Percentiles rank a stretch among this genome's conserved stretches.
Evolutionary conservation across 495 filamentous ascomycete genomes (phyloP).

Genomic region (Aspergillus steynii): DNA sequence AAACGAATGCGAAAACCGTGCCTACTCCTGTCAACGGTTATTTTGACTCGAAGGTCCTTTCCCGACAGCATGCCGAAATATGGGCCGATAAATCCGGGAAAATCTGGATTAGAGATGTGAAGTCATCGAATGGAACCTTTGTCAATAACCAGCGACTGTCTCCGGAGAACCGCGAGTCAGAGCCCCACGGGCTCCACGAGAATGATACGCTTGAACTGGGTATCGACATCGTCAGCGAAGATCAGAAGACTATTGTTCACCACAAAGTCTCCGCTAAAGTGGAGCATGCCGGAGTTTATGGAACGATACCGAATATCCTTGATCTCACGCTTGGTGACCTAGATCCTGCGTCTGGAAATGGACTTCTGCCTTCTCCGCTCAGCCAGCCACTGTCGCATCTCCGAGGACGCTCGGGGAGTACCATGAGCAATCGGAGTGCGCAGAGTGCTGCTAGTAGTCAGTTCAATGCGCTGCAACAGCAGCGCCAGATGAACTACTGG

Average conservation of each 20-base stretch:
- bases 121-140: slow-evolving; percentile 98
- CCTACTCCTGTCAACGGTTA: slow-evolving; percentile 88
- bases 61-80: slow-evolving; percentile 92
- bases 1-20: slow-evolving; percentile 94
- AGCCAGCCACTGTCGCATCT: slow-evolving; percentile 58
- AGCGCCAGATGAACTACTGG: slow-evolving; percentile 76
- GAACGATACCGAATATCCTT: slow-evolving; percentile 64
- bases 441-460: slow-evolving; percentile 59
- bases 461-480: slow-evolving; percentile 60
- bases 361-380: slow-evolving; percentile 63
- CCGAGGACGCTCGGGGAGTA: slow-evolving; percentile 71
- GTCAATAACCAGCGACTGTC: slow-evolving; percentile 91
- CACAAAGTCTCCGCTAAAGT: slow-evolving; percentile 97
- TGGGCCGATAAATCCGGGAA: slow-evolving; percentile 90
- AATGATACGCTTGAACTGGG: slow-evolving; percentile 89
- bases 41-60: slow-evolving; percentile 97
- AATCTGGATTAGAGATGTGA: slow-evolving; percentile 95
- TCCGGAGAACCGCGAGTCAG: slow-evolving; percentile 89
- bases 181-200: slow-evolving; percentile 86
- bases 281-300: slow-evolving; percentile 84
- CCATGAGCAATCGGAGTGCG: slow-evolving; percentile 57
- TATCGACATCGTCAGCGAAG: slow-evolving; percentile 97
- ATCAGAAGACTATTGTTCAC: slow-evolving; percentile 96
- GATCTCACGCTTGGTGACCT: slow-evolving; percentile 91
- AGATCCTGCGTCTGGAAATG: slow-evolving; percentile 66